phyloP scores from a whole-genome alignment of 2,329 filamentous ascomycete species.

The Arthrobotrys sphaeroides region DNA sequence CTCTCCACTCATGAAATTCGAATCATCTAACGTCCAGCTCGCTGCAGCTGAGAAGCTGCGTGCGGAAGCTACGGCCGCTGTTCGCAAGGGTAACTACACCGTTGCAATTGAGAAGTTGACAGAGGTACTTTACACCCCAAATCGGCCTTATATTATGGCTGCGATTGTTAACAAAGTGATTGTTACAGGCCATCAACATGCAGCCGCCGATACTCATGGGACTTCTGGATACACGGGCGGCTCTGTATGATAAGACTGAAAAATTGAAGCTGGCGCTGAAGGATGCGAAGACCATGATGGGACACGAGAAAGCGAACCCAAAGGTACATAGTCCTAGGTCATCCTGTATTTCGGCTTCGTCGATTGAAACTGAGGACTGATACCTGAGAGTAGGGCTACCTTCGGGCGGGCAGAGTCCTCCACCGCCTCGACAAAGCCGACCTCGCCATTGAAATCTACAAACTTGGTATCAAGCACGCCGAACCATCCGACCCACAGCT shows the following conservation, averaged over 20 bases:
- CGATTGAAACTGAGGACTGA: not conserved
- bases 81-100: slow-evolving; percentile 53
- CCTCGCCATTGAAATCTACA: slow-evolving; percentile 68
- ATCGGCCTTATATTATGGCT: not conserved
- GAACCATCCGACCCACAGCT: slow-evolving; percentile 60
- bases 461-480: slow-evolving; percentile 68
- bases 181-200: slow-evolving; percentile 33
- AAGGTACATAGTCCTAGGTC: not conserved
- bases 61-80: slow-evolving; percentile 45
- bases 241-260: slow-evolving; percentile 55
- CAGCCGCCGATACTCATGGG: slow-evolving; percentile 52
- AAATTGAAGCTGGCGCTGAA: slow-evolving; percentile 51
- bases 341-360: not conserved
- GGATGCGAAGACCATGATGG: slow-evolving; percentile 57
- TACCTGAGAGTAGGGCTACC: slow-evolving; percentile 60
- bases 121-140: slow-evolving; percentile 27
- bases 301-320: slow-evolving; percentile 48
- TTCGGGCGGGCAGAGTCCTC: slow-evolving; percentile 63
- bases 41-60: slow-evolving; percentile 54
- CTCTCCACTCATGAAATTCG: slow-evolving; percentile 22
- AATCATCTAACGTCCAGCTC: slow-evolving; percentile 46
- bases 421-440: slow-evolving; percentile 64
- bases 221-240: slow-evolving; percentile 55
- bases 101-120: slow-evolving; percentile 54
- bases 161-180: not conserved